Conservation (phyloP, 108 stramenopile genomes). For the Cyclotella choctawhatcheeana region DNA sequence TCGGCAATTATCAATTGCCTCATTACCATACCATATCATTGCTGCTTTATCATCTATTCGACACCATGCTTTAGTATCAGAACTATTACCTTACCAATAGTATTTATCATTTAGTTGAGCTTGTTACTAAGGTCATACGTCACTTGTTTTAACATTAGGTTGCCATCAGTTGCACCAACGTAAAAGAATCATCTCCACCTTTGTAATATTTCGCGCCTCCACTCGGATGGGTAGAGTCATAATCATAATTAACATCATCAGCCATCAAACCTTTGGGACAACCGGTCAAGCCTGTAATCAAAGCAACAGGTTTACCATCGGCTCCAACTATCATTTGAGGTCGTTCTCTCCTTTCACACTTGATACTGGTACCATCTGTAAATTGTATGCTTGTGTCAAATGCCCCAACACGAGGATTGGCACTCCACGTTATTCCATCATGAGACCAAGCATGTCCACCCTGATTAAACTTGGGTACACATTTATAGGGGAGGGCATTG, state of each 20-base stretch:
- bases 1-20: too few species aligned
- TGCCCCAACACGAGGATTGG: slow-evolving; percentile 34
- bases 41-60: too few species aligned
- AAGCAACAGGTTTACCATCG: slow-evolving; percentile 32
- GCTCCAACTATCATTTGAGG: slow-evolving; percentile 37
- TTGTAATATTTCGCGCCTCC: slow-evolving; percentile 10
- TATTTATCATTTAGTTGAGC: too few species aligned
- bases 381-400: slow-evolving; percentile 40
- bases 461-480: slow-evolving; percentile 43
- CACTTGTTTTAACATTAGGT: too few species aligned
- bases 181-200: slow-evolving; percentile 44
- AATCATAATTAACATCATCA: neutral
- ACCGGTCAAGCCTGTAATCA: slow-evolving; percentile 35
- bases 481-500: slow-evolving; percentile 41
- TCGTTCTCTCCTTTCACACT: slow-evolving; percentile 41
- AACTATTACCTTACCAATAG: too few species aligned
- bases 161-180: slow-evolving; percentile 24
- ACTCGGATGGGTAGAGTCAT: neutral
- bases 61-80: too few species aligned
- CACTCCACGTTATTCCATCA: slow-evolving; percentile 38
- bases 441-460: slow-evolving; percentile 48
- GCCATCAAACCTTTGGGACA: slow-evolving; percentile 31
- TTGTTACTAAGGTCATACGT: too few species aligned
- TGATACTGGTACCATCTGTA: slow-evolving; percentile 32
- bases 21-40: too few species aligned